A percentile compares a stretch with the other conserved stretches of the same genome.
phyloP scores from a whole-genome alignment of 306 rosid species.

The Pterocarpus macrocarpus region DNA sequence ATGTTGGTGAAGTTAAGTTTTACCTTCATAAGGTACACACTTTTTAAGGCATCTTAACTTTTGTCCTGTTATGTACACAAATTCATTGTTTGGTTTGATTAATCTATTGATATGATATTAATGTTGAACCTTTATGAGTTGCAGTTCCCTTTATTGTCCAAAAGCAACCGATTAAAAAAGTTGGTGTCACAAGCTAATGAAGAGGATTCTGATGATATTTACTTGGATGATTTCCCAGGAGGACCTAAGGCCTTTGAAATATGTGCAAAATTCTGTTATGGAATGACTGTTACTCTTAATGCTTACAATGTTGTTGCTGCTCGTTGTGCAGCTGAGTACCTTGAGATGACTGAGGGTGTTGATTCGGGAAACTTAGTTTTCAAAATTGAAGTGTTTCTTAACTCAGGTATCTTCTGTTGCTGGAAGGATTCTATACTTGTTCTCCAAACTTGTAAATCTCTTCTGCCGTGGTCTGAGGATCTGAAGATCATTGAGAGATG shows the following conservation, averaged over 20 bases:
- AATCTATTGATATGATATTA: not conserved
- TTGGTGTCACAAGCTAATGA: conserved; percentile 70
- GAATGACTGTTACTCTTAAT: conserved; percentile 93
- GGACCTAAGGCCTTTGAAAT: conserved; percentile 94
- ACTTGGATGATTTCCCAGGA: conserved; percentile 83
- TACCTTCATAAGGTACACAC: conserved; percentile 82
- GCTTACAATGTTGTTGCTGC: conserved; percentile 97
- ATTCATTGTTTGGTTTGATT: not conserved
- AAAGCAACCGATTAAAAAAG: conserved; percentile 82
- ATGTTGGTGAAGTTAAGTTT: conserved; percentile 86
- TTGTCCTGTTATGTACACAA: not conserved
- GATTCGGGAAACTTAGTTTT: conserved; percentile 85
- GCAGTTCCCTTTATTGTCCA: conserved; percentile 93
- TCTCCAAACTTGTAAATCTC: conserved; percentile 86
- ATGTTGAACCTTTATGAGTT: conserved; percentile 43
- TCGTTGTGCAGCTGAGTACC: conserved; percentile 94
- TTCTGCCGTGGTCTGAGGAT: conserved; percentile 93
- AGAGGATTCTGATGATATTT: conserved; percentile 74
- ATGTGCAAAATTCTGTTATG: conserved; percentile 96
- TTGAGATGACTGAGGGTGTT: conserved; percentile 89
- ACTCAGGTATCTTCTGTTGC: conserved; percentile 88
- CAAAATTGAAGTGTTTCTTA: conserved; percentile 94
- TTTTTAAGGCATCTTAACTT: conserved; percentile 11
- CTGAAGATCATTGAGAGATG: conserved; percentile 92
- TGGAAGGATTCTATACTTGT: conserved; percentile 98